phyloP scores from a whole-genome alignment of 2,329 filamentous ascomycete species.

The Fusarium subtropicale region DNA sequence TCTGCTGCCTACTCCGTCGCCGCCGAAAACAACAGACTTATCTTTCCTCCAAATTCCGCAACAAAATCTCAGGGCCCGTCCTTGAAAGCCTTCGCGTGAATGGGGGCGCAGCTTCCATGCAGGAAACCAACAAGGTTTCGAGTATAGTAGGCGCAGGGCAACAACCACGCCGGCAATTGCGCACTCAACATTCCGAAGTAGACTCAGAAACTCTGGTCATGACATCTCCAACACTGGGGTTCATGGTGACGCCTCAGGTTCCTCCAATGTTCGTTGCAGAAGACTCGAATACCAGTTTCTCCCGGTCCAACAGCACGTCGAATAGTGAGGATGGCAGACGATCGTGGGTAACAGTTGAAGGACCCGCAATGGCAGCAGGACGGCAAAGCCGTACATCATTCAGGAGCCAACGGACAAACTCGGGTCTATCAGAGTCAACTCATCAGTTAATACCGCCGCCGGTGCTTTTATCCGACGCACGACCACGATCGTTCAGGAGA shows the following conservation, averaged over 20 bases:
- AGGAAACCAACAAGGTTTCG: conserved; percentile 37
- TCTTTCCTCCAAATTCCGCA: conserved; percentile 47
- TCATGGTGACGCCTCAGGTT: conserved; percentile 39
- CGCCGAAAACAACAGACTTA: conserved; percentile 47
- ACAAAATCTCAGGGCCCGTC: conserved; percentile 52
- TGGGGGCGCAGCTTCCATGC: conserved; percentile 42
- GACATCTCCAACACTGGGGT: conserved; percentile 47
- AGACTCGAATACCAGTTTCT: conserved; percentile 38
- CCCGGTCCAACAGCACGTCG: conserved; percentile 38
- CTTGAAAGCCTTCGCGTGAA: conserved; percentile 47
- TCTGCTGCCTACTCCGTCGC: conserved; percentile 52
- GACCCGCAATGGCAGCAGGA: conserved; percentile 38
- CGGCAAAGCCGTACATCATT: conserved; percentile 45
- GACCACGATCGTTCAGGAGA: conserved; percentile 45
- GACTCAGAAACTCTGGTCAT: conserved; percentile 41
- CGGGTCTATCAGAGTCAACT: conserved; percentile 48
- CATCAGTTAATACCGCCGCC: conserved; percentile 50
- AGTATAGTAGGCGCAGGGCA: conserved; percentile 13
- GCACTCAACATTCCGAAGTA: conserved; percentile 41
- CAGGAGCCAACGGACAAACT: conserved; percentile 44
- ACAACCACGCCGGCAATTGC: conserved; percentile 29
- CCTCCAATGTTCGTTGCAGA: conserved; percentile 44
- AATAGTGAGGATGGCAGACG: conserved; percentile 45
- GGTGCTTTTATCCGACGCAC: conserved; percentile 44
- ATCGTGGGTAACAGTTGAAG: conserved; percentile 54